phyloP scores from a whole-genome alignment of 495 filamentous ascomycete species.

The Neurospora tetraspora region DNA sequence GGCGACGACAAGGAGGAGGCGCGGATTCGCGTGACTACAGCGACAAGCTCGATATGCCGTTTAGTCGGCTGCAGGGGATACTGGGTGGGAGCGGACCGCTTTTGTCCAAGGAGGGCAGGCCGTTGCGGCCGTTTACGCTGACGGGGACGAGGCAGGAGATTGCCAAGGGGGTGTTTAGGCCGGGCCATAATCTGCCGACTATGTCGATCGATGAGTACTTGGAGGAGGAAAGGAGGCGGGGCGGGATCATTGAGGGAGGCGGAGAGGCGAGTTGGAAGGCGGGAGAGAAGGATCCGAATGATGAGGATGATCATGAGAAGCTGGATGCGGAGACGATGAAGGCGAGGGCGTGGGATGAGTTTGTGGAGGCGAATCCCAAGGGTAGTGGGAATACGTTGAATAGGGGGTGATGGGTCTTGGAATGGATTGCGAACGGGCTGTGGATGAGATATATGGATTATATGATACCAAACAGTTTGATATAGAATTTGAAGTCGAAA shows the following conservation, averaged over 20 bases:
- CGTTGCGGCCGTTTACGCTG: constrained; percentile 83
- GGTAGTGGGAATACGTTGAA: constrained; percentile 83
- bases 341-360: constrained; percentile 93
- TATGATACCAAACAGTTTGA: not conserved
- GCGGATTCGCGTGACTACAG: constrained; percentile 22
- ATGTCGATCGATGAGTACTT: constrained; percentile 98
- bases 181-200: constrained; percentile 87
- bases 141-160: constrained; percentile 68
- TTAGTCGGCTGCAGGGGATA: constrained; percentile 18
- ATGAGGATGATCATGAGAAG: constrained; percentile 82
- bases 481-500: not conserved
- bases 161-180: constrained; percentile 74
- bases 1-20: constrained; percentile 35
- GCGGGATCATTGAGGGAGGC: constrained; percentile 87
- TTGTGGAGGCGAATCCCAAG: constrained; percentile 76
- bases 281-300: constrained; percentile 54
- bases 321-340: constrained; percentile 88
- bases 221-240: constrained; percentile 76
- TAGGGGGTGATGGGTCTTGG: constrained; percentile 44
- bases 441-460: not conserved
- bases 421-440: not conserved
- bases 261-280: constrained; percentile 52
- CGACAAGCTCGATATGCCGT: constrained; percentile 10
- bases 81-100: constrained; percentile 54
- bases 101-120: constrained; percentile 71